These are phyloP conservation scores for Lactarius quietus DNA, from an alignment of 768 basidiomycete genomes.

Conservation along the genomic window DNA sequence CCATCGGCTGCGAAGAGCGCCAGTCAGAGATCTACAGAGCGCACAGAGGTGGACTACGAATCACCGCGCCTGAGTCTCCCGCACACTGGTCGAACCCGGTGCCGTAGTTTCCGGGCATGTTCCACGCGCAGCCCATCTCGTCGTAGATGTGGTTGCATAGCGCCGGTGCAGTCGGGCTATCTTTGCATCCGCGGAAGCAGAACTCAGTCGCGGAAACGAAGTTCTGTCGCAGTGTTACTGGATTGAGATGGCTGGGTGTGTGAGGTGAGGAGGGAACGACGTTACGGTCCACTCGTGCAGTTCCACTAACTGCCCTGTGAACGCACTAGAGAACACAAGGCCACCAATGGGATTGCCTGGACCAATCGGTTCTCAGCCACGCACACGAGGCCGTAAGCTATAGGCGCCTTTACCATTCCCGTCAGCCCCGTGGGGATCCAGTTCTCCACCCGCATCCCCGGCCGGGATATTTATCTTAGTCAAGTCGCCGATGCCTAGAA, in stretches of 20 bases:
- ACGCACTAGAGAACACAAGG: slow-evolving; percentile 68
- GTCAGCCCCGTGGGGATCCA: slow-evolving; percentile 67
- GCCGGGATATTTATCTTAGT: slow-evolving; percentile 60
- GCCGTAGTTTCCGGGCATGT: slow-evolving; percentile 51
- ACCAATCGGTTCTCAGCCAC: background rate
- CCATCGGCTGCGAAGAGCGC: slow-evolving; percentile 50
- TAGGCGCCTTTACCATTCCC: slow-evolving; percentile 40
- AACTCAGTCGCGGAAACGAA: slow-evolving; percentile 59
- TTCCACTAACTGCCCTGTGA: slow-evolving; percentile 48
- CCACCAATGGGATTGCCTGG: slow-evolving; percentile 61
- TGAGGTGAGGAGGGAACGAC: slow-evolving; percentile 13
- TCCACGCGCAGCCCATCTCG: slow-evolving; percentile 57
- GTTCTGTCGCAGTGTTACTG: slow-evolving; percentile 41
- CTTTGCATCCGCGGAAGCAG: slow-evolving; percentile 70
- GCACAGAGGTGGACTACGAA: background rate
- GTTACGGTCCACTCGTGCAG: slow-evolving; percentile 73
- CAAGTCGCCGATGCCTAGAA: slow-evolving; percentile 57
- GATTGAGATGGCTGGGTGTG: background rate
- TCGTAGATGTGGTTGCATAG: slow-evolving; percentile 62
- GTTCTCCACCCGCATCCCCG: slow-evolving; percentile 61
- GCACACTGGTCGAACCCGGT: slow-evolving; percentile 43
- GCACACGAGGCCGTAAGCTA: background rate
- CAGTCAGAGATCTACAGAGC: slow-evolving; percentile 5
- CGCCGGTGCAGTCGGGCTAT: slow-evolving; percentile 44
- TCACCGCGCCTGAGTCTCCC: slow-evolving; percentile 49